Evolutionary conservation across 371 early-diverging fungal species (phyloP).

Genomic region (Phascolomyces articulosus): DNA sequence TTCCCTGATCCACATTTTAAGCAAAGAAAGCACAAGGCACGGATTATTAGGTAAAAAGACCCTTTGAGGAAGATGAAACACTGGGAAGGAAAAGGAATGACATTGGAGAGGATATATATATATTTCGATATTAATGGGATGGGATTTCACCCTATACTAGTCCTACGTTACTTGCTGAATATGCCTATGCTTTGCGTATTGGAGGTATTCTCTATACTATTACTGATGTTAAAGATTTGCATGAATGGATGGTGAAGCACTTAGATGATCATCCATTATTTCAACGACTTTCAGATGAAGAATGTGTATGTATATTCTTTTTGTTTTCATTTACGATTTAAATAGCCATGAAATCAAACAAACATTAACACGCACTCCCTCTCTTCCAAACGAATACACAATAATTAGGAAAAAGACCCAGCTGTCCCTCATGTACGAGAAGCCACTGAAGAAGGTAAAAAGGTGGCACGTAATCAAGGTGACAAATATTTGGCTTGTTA

Average conservation of each 20-base stretch:
- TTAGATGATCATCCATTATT: constrained; percentile 94
- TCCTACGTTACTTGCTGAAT: constrained; percentile 88
- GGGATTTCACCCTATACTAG: no score
- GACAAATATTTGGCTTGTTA: constrained; percentile 94
- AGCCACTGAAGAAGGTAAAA: constrained; percentile 97
- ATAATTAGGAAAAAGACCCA: constrained; percentile 75
- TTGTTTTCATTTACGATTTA: not conserved
- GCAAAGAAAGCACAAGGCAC: constrained; percentile 98
- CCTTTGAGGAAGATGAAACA: not conserved
- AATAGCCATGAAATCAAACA: no score
- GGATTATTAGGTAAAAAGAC: constrained; percentile 92
- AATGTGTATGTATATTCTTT: constrained; percentile 55
- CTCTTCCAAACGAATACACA: no score
- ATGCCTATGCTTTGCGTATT: constrained; percentile 88
- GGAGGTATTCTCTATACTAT: constrained; percentile 97
- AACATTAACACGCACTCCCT: no score
- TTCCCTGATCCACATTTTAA: constrained; percentile 99
- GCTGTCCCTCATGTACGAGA: constrained; percentile 81
- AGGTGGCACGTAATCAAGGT: constrained; percentile 94
- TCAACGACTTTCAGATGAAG: constrained; percentile 83
- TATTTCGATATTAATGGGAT: no score
- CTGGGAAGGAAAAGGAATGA: not conserved
- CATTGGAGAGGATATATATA: not conserved
- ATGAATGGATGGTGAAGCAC: constrained; percentile 96
- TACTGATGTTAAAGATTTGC: constrained; percentile 94